phyloP scores from a whole-genome alignment of 2,329 filamentous ascomycete genomes.

The Talaromyces islandicus region DNA sequence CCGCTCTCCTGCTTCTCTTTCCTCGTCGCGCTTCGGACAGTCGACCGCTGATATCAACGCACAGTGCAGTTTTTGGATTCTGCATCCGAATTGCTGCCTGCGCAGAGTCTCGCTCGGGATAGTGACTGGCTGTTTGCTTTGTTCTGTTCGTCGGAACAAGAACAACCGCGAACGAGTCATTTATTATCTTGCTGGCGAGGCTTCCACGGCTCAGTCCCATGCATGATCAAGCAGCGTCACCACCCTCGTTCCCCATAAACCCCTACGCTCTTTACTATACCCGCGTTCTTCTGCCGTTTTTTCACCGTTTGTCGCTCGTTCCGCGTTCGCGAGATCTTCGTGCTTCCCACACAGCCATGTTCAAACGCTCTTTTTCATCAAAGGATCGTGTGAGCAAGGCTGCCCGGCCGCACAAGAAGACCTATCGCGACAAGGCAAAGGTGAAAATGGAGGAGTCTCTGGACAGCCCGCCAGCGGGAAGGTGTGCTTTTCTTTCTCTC shows the following conservation, averaged over 20 bases:
- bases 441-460: conserved; percentile 82
- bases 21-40: conserved; percentile 42
- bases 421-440: conserved; percentile 71
- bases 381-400: conserved; percentile 85
- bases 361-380: conserved; percentile 83
- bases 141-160: conserved; percentile 13
- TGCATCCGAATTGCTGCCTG: conserved; percentile 2
- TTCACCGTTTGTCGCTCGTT: conserved; percentile 27
- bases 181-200: conserved; percentile 32
- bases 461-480: conserved; percentile 52
- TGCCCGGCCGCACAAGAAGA: conserved; percentile 70
- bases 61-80: conserved; percentile 18
- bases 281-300: conserved; percentile 22
- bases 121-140: conserved; percentile 16
- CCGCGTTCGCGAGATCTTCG: conserved; percentile 40
- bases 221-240: conserved; percentile 46
- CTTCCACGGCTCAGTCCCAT: conserved; percentile 46
- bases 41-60: conserved; percentile 30
- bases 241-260: conserved; percentile 22
- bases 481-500: conserved; percentile 24
- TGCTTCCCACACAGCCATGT: conserved; percentile 55
- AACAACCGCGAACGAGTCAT: conserved; percentile 1
- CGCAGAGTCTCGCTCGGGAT: conserved; percentile 10
- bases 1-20: conserved; percentile 31
- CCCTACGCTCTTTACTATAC: conserved; percentile 35